phyloP scores from a whole-genome alignment of 768 basidiomycete species.

The Pulveroboletus ravenelii region DNA sequence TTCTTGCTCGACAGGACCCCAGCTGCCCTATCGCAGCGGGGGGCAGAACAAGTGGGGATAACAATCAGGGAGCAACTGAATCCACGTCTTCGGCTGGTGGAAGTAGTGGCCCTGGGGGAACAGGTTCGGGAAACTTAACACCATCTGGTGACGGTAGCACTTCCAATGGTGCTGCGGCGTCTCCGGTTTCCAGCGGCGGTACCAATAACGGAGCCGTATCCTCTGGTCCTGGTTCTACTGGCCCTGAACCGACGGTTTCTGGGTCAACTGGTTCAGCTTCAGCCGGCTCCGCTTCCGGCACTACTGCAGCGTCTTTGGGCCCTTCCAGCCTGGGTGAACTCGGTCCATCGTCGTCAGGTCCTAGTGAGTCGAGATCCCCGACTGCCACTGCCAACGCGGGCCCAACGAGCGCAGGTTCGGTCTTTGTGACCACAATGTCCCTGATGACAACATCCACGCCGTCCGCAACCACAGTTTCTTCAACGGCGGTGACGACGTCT shows the following conservation, averaged over 20 bases:
- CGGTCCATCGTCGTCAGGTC: background rate
- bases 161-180: background rate
- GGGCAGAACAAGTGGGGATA: background rate
- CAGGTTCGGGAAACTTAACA: background rate
- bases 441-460: background rate
- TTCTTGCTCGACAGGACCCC: slow-evolving; percentile 24
- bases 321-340: background rate
- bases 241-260: background rate
- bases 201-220: background rate
- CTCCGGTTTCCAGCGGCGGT: background rate
- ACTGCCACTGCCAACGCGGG: background rate
- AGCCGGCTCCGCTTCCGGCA: background rate
- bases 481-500: slow-evolving; percentile 1
- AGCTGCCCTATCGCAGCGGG: slow-evolving; percentile 8
- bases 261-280: background rate
- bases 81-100: background rate
- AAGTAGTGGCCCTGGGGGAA: background rate
- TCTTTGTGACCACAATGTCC: background rate
- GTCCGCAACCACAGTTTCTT: background rate
- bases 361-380: background rate
- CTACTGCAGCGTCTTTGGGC: background rate
- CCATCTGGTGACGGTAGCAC: background rate
- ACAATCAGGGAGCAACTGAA: background rate
- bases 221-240: background rate
- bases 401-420: background rate